Evolutionary conservation across 2,329 filamentous ascomycete genomes (phyloP), one percentile per base, ranked within the genome.

Genomic region (Alternaria sp.): DNA sequence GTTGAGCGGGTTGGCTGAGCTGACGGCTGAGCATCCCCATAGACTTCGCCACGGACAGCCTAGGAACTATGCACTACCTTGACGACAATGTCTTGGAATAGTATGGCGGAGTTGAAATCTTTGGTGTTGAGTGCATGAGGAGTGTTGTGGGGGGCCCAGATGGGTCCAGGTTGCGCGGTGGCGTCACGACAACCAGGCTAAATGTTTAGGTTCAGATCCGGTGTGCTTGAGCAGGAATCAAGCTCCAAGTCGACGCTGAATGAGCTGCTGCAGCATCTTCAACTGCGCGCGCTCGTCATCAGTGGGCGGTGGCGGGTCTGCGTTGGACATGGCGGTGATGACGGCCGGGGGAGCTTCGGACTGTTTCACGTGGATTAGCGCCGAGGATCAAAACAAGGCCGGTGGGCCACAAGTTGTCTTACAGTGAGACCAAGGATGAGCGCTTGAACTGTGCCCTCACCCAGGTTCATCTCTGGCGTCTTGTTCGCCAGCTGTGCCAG

Each of bases 391-490:
- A 70, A 72, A 76, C 70, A 71, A 64, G 60, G 59, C 54, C 68
- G 64, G 69, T 70, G 69, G 70, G 69, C 68, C 64, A 66, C 54
- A 69, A 60, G 60, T 64, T 49, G 62, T 86, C 89, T 83, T 82
- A 91, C 89, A 67, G 91, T 83, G 67, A 92, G 83, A 57, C 87
- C 84, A 64, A 87, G 83, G 56, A 89, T 83, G 61, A 92, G 84
- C 54, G 78, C 79, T 58, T 83, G 77, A 44, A 84, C 75, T 54
- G 82, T 82, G 61, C 84, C 77, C 49, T 76, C 73, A 61, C 74
- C 81, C 54, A 89, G 74, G 30, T 83, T 81, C 54, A 87, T 81
- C 23, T 85, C 83, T 57, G 80, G 79, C 65, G 84, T 82, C 67
- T 84, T 83, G 58, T 83, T 83, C 51, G 84, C 82, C 40, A 92